Conservation (phyloP, 345 rosid species). For the Pugionium dolabratum region DNA sequence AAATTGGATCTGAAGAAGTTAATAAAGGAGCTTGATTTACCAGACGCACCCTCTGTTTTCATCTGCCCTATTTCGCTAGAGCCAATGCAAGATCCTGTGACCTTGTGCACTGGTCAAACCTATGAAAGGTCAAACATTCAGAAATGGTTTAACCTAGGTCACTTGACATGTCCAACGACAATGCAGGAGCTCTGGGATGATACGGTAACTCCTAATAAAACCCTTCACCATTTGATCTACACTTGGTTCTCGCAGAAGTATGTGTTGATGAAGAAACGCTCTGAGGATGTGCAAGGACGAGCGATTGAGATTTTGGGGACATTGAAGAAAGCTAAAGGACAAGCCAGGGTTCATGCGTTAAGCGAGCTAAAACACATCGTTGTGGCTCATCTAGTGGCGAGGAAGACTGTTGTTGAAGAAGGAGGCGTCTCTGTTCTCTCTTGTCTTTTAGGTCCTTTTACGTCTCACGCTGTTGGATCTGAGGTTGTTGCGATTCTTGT, state of each 20-base stretch:
- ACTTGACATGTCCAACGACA: constrained; percentile 71
- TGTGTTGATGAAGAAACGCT: constrained; percentile 56
- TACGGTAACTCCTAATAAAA: constrained; percentile 62
- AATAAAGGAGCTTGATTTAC: constrained; percentile 60
- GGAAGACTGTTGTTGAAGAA: constrained; percentile 52
- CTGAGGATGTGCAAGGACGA: constrained; percentile 74
- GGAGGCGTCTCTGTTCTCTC: constrained; percentile 52
- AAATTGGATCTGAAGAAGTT: constrained; percentile 66
- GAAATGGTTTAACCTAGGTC: constrained; percentile 64
- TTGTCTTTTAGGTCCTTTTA: constrained; percentile 66
- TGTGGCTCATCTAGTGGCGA: constrained; percentile 47
- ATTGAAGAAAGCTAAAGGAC: constrained; percentile 67
- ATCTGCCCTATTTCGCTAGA: constrained; percentile 71
- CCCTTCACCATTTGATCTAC: constrained; percentile 62
- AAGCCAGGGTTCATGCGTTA: constrained; percentile 63
- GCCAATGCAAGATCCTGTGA: constrained; percentile 76
- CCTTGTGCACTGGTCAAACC: constrained; percentile 77
- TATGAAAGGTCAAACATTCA: constrained; percentile 66
- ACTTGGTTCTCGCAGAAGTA: constrained; percentile 74
- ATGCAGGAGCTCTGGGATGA: constrained; percentile 86
- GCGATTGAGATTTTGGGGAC: constrained; percentile 54
- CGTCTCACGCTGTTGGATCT: constrained; percentile 72
- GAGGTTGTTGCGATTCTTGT: constrained; percentile 71
- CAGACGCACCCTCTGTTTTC: constrained; percentile 54
- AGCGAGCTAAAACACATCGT: constrained; percentile 61